These are phyloP conservation scores for Umbellularia californica DNA, from an alignment of 164 flowering plant species.

Conservation along the genomic window DNA sequence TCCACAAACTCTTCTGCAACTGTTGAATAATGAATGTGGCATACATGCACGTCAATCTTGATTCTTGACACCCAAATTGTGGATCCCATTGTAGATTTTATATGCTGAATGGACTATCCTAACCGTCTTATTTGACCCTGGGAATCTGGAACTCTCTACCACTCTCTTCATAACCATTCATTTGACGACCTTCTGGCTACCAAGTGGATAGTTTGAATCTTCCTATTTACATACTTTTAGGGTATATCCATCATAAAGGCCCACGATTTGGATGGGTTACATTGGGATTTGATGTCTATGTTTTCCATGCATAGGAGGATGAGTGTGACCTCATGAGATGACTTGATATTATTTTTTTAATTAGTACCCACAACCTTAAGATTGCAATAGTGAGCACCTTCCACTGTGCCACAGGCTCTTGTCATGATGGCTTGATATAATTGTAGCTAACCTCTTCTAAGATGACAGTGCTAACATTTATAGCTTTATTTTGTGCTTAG, in stretches of 20 bases:
- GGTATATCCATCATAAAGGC: background rate
- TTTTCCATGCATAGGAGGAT: background rate
- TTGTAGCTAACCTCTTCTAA: too few relatives aligned
- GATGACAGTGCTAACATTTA: background rate
- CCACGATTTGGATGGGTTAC: background rate
- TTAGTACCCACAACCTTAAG: background rate
- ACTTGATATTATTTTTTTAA: too few relatives aligned
- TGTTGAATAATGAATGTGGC: background rate
- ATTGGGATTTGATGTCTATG: background rate
- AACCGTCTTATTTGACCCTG: background rate
- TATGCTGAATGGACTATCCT: background rate
- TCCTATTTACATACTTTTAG: background rate
- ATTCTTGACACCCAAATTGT: background rate
- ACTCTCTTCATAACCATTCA: background rate
- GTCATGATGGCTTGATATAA: background rate
- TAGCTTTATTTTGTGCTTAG: conserved; percentile 22
- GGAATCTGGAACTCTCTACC: background rate
- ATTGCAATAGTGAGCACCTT: too few relatives aligned
- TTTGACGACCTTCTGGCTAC: background rate
- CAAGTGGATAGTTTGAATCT: background rate
- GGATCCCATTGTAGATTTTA: background rate
- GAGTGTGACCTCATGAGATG: background rate
- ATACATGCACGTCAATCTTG: background rate
- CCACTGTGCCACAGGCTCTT: background rate
- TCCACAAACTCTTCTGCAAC: background rate